Percentiles rank a stretch among this genome's conserved stretches.
phyloP scores from a whole-genome alignment of 371 early-diverging fungal genomes.

The Coemansia sp. region DNA sequence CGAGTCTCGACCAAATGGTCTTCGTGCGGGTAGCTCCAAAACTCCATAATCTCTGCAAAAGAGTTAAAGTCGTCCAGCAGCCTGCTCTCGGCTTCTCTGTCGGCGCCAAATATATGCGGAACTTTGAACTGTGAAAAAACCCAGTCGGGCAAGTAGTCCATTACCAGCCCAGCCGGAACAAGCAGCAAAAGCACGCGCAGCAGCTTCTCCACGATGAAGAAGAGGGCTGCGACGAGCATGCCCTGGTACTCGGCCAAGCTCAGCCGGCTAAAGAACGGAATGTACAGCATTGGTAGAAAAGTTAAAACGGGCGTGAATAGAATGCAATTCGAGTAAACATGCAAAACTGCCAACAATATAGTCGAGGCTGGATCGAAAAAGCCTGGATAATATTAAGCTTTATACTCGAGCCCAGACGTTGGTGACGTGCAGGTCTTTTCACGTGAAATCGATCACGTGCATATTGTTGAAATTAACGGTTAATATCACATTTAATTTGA shows the following conservation, averaged over 20 bases:
- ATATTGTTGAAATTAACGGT: not conserved
- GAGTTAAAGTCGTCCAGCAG: slow-evolving; percentile 44
- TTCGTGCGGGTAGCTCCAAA: slow-evolving; percentile 76
- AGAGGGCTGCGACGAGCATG: slow-evolving; percentile 46
- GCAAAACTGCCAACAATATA: not conserved
- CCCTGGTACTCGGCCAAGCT: slow-evolving; percentile 52
- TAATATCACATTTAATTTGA: not conserved
- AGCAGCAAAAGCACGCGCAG: slow-evolving; percentile 44
- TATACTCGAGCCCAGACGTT: not conserved
- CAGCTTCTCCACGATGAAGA: slow-evolving; percentile 50
- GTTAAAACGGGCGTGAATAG: not conserved
- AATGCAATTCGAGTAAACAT: not conserved
- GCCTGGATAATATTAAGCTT: not conserved
- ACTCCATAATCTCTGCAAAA: slow-evolving; percentile 48
- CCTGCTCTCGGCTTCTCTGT: slow-evolving; percentile 31
- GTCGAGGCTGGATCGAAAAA: not conserved
- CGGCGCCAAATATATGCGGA: slow-evolving; percentile 26
- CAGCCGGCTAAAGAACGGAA: slow-evolving; percentile 51
- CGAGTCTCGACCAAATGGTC: slow-evolving; percentile 83
- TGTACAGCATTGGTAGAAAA: slow-evolving; percentile 33
- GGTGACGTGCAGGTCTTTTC: not conserved
- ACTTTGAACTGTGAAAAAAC: slow-evolving; percentile 27
- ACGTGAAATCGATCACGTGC: slow-evolving; percentile 2
- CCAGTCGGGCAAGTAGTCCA: slow-evolving; percentile 40
- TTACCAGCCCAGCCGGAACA: slow-evolving; percentile 32